A percentile compares a stretch with the other conserved stretches of the same genome.
These are phyloP conservation scores for Xylariales sp. DNA, from an alignment of 2,329 filamentous ascomycete species.

Conservation along the genomic window DNA sequence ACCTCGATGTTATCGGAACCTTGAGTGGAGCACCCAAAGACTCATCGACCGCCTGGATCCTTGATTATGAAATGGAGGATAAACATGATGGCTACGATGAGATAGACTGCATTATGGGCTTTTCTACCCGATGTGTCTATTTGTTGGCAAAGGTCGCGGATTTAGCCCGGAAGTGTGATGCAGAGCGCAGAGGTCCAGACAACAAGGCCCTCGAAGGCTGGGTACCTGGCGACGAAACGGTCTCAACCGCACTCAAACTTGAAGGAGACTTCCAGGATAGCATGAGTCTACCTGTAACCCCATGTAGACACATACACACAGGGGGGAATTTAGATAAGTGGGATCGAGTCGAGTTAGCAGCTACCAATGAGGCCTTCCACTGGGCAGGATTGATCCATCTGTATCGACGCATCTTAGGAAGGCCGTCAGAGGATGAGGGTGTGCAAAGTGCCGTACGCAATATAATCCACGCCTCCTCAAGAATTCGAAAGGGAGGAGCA, in stretches of 20 bases:
- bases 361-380: constrained; percentile 75
- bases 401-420: constrained; percentile 66
- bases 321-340: constrained; percentile 48
- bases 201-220: constrained; percentile 49
- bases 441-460: constrained; percentile 60
- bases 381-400: constrained; percentile 75
- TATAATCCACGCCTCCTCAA: constrained; percentile 58
- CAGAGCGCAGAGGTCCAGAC: constrained; percentile 53
- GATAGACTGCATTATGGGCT: constrained; percentile 78
- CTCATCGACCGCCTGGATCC: constrained; percentile 46
- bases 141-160: constrained; percentile 69
- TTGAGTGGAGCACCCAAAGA: constrained; percentile 56
- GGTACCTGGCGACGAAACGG: constrained; percentile 51
- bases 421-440: constrained; percentile 48
- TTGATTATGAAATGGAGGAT: constrained; percentile 46
- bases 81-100: constrained; percentile 54
- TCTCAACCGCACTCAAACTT: constrained; percentile 53
- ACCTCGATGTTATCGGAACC: constrained; percentile 74
- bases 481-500: constrained; percentile 60
- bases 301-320: constrained; percentile 42
- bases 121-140: constrained; percentile 66
- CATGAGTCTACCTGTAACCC: constrained; percentile 35
- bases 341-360: constrained; percentile 60
- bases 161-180: constrained; percentile 64
- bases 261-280: constrained; percentile 58